Base-by-base conservation (phyloP, 2,329 filamentous ascomycete species). In the Calycina herbarum region DNA sequence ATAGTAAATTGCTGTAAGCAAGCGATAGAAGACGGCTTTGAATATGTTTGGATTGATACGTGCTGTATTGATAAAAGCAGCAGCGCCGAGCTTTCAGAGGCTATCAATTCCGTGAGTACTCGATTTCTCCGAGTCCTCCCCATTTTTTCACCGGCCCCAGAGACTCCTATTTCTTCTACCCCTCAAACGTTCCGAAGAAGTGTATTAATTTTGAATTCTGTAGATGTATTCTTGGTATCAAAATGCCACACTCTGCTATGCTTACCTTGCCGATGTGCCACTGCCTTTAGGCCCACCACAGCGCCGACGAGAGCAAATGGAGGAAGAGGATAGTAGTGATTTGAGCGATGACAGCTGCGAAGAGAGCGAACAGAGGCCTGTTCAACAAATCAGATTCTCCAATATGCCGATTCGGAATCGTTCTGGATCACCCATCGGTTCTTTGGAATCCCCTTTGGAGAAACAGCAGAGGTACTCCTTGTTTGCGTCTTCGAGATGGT, bases 401-500 rank as follows among this genome's bases (percentile, higher is more conserved):
- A 98, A 98, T 79, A 94, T 97, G 92, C 94, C 95, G 0, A 85
- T 97, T 56, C 87, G 94, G 35, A 88, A 88, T 70, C 88, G 94
- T 64, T 92, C 94, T 31, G 94, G 92, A 11, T 97, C 94, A 0
- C 27, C 27, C 15, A 58, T n/a, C 17, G 7, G 42, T n/a, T n/a
- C 42, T 3, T 45, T 45, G 7, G 42, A 45, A n/a, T 20, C 42
- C 42, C n/a, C 13, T 38, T 40, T 48, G 31, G 61, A 58, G 13
- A 62, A 48, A 11, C n/a, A 4, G 59, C 7, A 5, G 17, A 48
- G 42, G 1, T 29, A 51, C 29, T 40, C 48, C 13, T 20, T 17
- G 24, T 64, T 60, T 35, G 15, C 17, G 3, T 10, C 29, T 60
- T 35, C 58, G 24, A 58, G 64, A 40, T 64, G 66, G 57, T 64